Evolutionary conservation across 192 early-diverging fungal species (phyloP).

Genomic region (Podochytrium sp.): DNA sequence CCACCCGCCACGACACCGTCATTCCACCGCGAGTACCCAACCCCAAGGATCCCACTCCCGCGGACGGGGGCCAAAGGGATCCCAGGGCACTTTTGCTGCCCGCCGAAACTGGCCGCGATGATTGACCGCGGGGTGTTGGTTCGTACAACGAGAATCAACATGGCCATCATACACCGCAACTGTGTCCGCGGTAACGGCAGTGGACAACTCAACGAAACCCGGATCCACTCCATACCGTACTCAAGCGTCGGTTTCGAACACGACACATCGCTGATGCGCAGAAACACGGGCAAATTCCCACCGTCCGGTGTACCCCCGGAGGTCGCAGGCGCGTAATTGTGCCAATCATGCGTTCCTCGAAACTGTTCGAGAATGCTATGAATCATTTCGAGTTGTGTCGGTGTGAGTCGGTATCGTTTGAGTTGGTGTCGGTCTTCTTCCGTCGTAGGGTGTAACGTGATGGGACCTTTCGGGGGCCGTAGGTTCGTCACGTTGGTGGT

Average conservation of each 20-base stretch:
- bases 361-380: constrained; percentile 26
- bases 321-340: constrained; percentile 41
- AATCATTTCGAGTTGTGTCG: constrained; percentile 17
- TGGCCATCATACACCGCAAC: constrained; percentile 41
- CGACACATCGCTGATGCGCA: constrained; percentile 20
- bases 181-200: constrained; percentile 25
- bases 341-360: constrained; percentile 43
- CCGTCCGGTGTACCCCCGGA: background rate
- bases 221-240: constrained; percentile 43
- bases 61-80: constrained; percentile 16
- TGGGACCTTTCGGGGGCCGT: background rate
- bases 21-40: background rate
- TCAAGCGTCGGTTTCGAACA: constrained; percentile 13
- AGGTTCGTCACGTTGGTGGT: too few species aligned
- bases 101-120: constrained; percentile 34
- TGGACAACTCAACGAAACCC: constrained; percentile 25
- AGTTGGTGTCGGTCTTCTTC: constrained; percentile 34
- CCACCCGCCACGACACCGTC: background rate
- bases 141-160: constrained; percentile 34
- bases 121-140: constrained; percentile 40
- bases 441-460: constrained; percentile 14
- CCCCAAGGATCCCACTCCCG: background rate
- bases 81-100: constrained; percentile 19
- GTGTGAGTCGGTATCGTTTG: constrained; percentile 29
- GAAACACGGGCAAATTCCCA: background rate